Evolutionary conservation across 768 basidiomycete genomes (phyloP), one percentile per base, ranked within the genome.

Genomic region (Boletus sensibilis): DNA sequence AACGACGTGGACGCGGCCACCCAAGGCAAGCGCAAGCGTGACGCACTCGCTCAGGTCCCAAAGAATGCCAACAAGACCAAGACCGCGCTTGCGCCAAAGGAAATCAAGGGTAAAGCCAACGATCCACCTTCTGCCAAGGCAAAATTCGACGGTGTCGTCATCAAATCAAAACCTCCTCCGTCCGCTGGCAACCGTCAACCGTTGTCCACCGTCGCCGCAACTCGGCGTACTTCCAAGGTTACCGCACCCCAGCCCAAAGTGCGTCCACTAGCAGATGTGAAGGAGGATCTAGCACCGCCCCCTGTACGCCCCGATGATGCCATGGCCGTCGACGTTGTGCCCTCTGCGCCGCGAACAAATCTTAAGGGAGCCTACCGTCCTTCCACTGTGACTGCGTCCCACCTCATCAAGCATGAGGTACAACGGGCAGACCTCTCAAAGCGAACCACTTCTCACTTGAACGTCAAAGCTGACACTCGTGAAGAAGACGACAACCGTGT

Each of bases 11-110:
- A 86, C 41, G 72, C 74, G 14, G 71, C 76, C 20, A 74, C 76
- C 3, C 79, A 79, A 44, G 82, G 80, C 34, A 90, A 90, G 68
- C 82, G 89, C 53, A 92, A 91, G 70, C 86, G 90, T 20, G 85
- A 86, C 47, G 88, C 85, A 0, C 76, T 92, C 40, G 82, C 82
- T 16, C 91, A 92, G 67, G 86, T 92, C 42, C 75, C 76, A 3
- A 84, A 85, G 64, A 84, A 82, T 63, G 78, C 71, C 35, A 67
- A 61, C 55, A 73, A 68, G 57, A 61, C 78, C 59, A 76, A 76
- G 57, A 64, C 59, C 43, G 55, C 66, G 42, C 81, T 79, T 37
- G 66, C 58, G 0, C 52, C 64, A 8, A 66, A 64, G 50, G 67
- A 66, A n/a, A 60, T 56, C 50, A 90, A 90, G 74, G 81, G 79